Evolutionary conservation across 2,329 filamentous ascomycete species (phyloP), one percentile per base, ranked within the genome.

Genomic region (Waltergamsia citrina): DNA sequence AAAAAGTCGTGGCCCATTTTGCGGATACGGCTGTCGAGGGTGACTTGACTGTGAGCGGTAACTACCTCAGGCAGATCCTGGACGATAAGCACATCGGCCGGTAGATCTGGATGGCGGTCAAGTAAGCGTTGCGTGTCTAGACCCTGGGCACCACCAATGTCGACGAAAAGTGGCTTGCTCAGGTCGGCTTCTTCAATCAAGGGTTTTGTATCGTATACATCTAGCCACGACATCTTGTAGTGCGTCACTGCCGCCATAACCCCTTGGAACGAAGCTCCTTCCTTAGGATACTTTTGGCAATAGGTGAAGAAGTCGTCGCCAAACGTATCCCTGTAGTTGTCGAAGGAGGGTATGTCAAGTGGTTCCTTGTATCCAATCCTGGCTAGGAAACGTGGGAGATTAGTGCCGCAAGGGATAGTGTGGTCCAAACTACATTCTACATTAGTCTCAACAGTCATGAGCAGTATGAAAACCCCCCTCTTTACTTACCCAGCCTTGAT

Each of bases 51-150:
- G 25, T 37, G 35, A 5, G 30, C 26, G 16, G 53, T 49, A 30
- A 62, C 50, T 2, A 58, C 48, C 21, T 58, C 51, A 2, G 56
- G 56, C 2, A 56, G 48, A 37, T 63, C 60, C 29, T 63, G 54
- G 18, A 63, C 39, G 2, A 64, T 44, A 1, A 62, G 46, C 3
- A 41, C 34, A 2, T 52, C 49, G 3, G 43, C 37, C 10, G 51
- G 53, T 9, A 55, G 38, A 1, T 53, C 43, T 0, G 59, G 59
- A 29, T 54, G 51, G 8, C 43, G 46, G 12, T 39, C 35, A 4
- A 52, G 42, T 7, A 62, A 43, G 17, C 47, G 47, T 3, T 45
- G 43, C 7, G 57, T 42, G 37, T 63, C 58, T 15, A 56, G 49
- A 2, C 58, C 59, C 6, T 49, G 52, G 30, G 53, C 54, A 6